These are phyloP conservation scores for Phlyctochytrium arcticum DNA, from an alignment of 192 early-diverging fungal genomes.

Conservation along the genomic window DNA sequence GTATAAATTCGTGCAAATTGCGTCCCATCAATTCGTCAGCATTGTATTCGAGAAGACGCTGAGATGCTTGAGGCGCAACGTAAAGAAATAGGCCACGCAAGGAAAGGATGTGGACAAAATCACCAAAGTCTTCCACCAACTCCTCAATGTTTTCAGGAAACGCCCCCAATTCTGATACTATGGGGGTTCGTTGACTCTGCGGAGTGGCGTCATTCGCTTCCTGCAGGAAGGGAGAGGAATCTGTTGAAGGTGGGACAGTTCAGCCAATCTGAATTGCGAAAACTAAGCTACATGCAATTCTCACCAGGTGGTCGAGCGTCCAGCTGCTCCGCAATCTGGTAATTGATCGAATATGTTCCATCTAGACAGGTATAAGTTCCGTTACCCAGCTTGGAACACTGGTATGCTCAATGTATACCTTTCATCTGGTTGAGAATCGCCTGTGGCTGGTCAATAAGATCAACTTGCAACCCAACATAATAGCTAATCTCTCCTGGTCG, in stretches of 20 bases:
- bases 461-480: slow-evolving; percentile 67
- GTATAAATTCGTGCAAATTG: slow-evolving; percentile 52
- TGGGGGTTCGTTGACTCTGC: not conserved
- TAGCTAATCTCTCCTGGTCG: slow-evolving; percentile 47
- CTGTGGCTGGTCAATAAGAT: slow-evolving; percentile 67
- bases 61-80: slow-evolving; percentile 39
- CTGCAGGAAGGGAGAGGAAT: not conserved
- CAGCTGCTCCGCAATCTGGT: slow-evolving; percentile 25
- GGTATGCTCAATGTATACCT: slow-evolving; percentile 31
- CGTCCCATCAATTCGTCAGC: slow-evolving; percentile 56
- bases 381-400: not conserved
- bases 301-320: not conserved
- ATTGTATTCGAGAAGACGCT: slow-evolving; percentile 51
- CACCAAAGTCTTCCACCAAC: slow-evolving; percentile 50
- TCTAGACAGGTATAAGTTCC: slow-evolving; percentile 23
- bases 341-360: slow-evolving; percentile 53
- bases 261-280: too few relatives aligned
- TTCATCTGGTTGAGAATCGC: slow-evolving; percentile 59
- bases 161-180: not conserved
- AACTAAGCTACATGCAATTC: too few relatives aligned
- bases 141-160: slow-evolving; percentile 2
- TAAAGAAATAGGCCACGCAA: slow-evolving; percentile 67
- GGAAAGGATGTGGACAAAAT: slow-evolving; percentile 64
- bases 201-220: not conserved
- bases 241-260: not conserved